Percentiles rank a stretch among this genome's conserved stretches.
These are phyloP conservation scores for Cladophialophora yegresii DNA, from an alignment of 2,329 filamentous ascomycete genomes.

Conservation along the genomic window DNA sequence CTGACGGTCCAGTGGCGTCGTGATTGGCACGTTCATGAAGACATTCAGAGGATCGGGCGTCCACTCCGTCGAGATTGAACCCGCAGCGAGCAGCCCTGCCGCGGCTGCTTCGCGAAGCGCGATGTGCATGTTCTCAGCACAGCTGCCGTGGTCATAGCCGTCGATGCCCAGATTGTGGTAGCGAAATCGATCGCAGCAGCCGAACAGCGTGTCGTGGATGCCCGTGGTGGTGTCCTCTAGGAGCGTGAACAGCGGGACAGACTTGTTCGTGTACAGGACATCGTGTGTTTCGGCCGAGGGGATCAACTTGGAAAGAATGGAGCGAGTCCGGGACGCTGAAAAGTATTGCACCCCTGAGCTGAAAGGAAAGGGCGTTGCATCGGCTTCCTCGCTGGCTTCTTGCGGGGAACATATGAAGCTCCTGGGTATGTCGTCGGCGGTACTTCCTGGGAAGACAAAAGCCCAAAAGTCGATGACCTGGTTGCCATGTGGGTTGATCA, in stretches of 20 bases:
- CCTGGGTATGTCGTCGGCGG: slow-evolving; percentile 1
- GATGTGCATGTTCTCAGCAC: slow-evolving; percentile 45
- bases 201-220: slow-evolving; percentile 47
- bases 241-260: slow-evolving; percentile 44
- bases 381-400: slow-evolving; percentile 50
- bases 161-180: slow-evolving; percentile 43
- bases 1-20: slow-evolving; percentile 8
- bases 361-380: slow-evolving; percentile 42
- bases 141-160: slow-evolving; percentile 44
- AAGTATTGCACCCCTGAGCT: slow-evolving; percentile 33
- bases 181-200: slow-evolving; percentile 46
- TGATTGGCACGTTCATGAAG: slow-evolving; percentile 48
- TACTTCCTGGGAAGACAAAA: slow-evolving; percentile 41
- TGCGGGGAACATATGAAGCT: neutral
- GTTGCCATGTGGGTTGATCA: slow-evolving; percentile 52
- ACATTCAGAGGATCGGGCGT: slow-evolving; percentile 47
- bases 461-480: slow-evolving; percentile 56
- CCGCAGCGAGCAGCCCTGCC: slow-evolving; percentile 33
- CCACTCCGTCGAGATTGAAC: slow-evolving; percentile 37
- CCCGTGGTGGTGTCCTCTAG: slow-evolving; percentile 45
- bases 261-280: slow-evolving; percentile 44
- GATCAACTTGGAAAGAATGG: slow-evolving; percentile 40
- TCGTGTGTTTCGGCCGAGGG: slow-evolving; percentile 37
- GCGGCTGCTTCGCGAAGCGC: slow-evolving; percentile 38
- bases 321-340: slow-evolving; percentile 46